phyloP scores from a whole-genome alignment of 352 stramenopile species.

The Phytophthora pseudosyringae region DNA sequence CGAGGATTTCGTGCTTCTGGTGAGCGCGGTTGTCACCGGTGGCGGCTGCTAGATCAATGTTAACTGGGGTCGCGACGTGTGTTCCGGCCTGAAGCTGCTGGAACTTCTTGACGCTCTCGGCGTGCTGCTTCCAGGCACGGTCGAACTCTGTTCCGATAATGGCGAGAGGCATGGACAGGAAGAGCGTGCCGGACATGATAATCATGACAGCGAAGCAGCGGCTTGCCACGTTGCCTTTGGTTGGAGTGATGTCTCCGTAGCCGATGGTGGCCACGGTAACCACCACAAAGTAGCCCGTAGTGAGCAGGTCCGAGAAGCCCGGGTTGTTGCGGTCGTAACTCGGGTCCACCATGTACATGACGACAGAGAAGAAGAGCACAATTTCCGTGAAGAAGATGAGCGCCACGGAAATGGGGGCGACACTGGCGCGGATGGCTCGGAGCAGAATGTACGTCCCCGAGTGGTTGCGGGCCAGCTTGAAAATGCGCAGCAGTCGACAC shows the following conservation, averaged over 20 bases:
- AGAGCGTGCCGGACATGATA: constrained; percentile 86
- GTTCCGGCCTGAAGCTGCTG: constrained; percentile 40
- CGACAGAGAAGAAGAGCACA: constrained; percentile 78
- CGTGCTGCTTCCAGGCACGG: constrained; percentile 78
- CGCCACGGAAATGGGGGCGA: constrained; percentile 80
- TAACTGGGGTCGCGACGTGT: constrained; percentile 24
- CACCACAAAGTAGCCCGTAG: constrained; percentile 77
- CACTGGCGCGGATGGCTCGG: constrained; percentile 69
- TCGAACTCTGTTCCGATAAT: constrained; percentile 90
- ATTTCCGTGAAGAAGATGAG: constrained; percentile 87
- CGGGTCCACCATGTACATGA: constrained; percentile 85
- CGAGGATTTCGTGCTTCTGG: constrained; percentile 76
- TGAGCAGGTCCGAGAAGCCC: constrained; percentile 80
- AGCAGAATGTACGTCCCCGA: constrained; percentile 82
- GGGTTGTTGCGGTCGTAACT: constrained; percentile 66
- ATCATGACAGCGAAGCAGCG: constrained; percentile 77
- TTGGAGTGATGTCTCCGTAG: constrained; percentile 81
- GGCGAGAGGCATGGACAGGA: constrained; percentile 85
- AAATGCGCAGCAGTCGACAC: constrained; percentile 77
- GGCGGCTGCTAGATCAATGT: constrained; percentile 38
- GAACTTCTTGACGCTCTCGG: constrained; percentile 70
- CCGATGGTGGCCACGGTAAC: constrained; percentile 80
- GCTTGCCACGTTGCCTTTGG: constrained; percentile 72
- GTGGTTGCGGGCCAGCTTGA: constrained; percentile 81
- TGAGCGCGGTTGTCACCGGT: constrained; percentile 41